Evolutionary conservation across 148 eudicot genomes (phyloP).

Genomic region (Cornus controversa): DNA sequence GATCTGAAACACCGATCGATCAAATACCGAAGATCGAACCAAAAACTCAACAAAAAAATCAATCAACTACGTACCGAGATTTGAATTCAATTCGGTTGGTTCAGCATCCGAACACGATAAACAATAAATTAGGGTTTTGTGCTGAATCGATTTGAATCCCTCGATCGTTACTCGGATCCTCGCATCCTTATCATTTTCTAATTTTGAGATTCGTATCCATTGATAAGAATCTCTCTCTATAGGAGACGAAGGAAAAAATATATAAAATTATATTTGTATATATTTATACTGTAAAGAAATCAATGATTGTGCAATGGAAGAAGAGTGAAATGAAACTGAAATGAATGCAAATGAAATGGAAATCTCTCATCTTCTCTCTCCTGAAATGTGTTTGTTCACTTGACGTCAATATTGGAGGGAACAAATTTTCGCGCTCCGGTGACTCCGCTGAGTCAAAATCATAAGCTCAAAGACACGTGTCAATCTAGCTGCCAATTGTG

Average conservation of each 20-base stretch:
- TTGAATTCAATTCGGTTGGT: conserved; percentile 8
- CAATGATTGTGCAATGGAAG: background rate
- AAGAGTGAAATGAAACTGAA: conserved; percentile 41
- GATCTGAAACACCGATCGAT: conserved; percentile 22
- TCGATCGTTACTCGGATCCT: conserved; percentile 3
- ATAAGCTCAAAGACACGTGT: conserved; percentile 22
- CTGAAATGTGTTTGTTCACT: background rate
- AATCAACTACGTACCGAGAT: background rate
- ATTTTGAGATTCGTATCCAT: conserved; percentile 29
- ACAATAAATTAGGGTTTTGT: background rate
- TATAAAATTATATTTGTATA: background rate
- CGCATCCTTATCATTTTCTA: background rate
- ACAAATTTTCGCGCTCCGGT: conserved; percentile 27
- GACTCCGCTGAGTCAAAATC: conserved; percentile 44
- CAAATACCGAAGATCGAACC: background rate
- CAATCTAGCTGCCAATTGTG: background rate
- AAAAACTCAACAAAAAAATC: background rate
- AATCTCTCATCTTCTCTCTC: background rate
- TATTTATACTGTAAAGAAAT: background rate
- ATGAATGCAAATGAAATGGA: conserved; percentile 27
- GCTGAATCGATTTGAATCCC: conserved; percentile 2
- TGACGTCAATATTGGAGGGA: background rate
- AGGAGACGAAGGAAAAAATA: conserved; percentile 17
- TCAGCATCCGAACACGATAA: conserved; percentile 6
- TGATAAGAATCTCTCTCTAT: conserved; percentile 1